Percentiles rank a stretch among this genome's conserved stretches.
Evolutionary conservation across 2,329 filamentous ascomycete species (phyloP).

Genomic region (Lasiodiplodia gonubiensis): DNA sequence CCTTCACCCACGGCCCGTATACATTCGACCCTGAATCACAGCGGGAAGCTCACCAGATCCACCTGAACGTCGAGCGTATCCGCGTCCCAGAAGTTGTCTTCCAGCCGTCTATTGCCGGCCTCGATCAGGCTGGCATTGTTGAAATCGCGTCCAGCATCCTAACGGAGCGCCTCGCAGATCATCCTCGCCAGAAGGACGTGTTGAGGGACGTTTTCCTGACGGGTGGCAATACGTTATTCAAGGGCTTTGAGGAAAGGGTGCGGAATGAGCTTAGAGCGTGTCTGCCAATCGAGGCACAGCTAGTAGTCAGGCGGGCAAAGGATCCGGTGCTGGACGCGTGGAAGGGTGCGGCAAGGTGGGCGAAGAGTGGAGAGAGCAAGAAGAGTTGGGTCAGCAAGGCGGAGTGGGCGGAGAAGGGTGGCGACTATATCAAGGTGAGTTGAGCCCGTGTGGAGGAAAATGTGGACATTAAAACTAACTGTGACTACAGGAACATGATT

Average conservation of each 20-base stretch:
- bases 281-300: slow-evolving; percentile 69
- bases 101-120: slow-evolving; percentile 86
- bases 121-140: slow-evolving; percentile 91
- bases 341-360: slow-evolving; percentile 91
- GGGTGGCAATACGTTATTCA: slow-evolving; percentile 88
- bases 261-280: slow-evolving; percentile 73
- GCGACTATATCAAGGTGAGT: slow-evolving; percentile 84
- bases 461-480: background rate
- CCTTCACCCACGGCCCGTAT: slow-evolving; percentile 85
- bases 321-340: slow-evolving; percentile 88
- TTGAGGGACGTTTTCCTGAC: slow-evolving; percentile 90
- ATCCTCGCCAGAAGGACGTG: slow-evolving; percentile 68
- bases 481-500: slow-evolving; percentile 23
- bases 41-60: slow-evolving; percentile 82
- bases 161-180: slow-evolving; percentile 72
- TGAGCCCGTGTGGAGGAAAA: background rate
- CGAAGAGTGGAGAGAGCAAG: slow-evolving; percentile 64
- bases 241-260: slow-evolving; percentile 84
- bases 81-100: slow-evolving; percentile 93
- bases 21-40: slow-evolving; percentile 83
- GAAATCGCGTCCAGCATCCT: slow-evolving; percentile 93
- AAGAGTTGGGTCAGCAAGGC: slow-evolving; percentile 73
- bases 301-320: slow-evolving; percentile 74
- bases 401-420: slow-evolving; percentile 90
- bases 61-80: slow-evolving; percentile 96